Percentiles rank a stretch among this genome's conserved stretches.
Conservation (phyloP, 2,329 filamentous ascomycete genomes). For the Sclerotiophoma versabilis region DNA sequence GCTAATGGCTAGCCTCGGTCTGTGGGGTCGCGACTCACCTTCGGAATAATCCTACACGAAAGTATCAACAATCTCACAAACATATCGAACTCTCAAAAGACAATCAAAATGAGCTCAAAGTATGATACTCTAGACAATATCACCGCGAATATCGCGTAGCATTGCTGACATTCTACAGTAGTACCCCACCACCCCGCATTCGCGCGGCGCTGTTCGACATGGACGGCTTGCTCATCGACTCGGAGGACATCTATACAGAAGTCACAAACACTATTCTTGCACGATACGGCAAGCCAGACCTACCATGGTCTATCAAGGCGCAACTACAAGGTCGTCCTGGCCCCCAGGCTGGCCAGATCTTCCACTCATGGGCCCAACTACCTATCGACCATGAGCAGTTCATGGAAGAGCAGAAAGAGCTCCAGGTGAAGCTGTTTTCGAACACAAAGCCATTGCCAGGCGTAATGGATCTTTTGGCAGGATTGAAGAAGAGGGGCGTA, state of each 20-base stretch:
- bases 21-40: constrained; percentile 29
- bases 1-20: constrained; percentile 23
- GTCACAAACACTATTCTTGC: constrained; percentile 83
- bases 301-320: constrained; percentile 97
- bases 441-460: constrained; percentile 79
- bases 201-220: constrained; percentile 97
- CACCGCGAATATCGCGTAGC: neutral
- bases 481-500: constrained; percentile 65
- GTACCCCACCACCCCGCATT: constrained; percentile 68
- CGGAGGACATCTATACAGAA: constrained; percentile 86
- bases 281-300: constrained; percentile 71
- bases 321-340: constrained; percentile 74
- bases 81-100: neutral
- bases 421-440: constrained; percentile 78
- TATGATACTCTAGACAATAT: neutral
- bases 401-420: constrained; percentile 61
- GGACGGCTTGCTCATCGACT: constrained; percentile 94
- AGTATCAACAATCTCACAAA: neutral
- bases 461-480: constrained; percentile 70
- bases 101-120: constrained; percentile 26
- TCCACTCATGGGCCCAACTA: constrained; percentile 83
- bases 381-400: constrained; percentile 78
- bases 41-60: neutral
- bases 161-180: constrained; percentile 11
- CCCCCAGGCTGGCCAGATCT: constrained; percentile 66